Base-by-base conservation (phyloP, 345 rosid species). In the Eucalyptus tenuipes region DNA sequence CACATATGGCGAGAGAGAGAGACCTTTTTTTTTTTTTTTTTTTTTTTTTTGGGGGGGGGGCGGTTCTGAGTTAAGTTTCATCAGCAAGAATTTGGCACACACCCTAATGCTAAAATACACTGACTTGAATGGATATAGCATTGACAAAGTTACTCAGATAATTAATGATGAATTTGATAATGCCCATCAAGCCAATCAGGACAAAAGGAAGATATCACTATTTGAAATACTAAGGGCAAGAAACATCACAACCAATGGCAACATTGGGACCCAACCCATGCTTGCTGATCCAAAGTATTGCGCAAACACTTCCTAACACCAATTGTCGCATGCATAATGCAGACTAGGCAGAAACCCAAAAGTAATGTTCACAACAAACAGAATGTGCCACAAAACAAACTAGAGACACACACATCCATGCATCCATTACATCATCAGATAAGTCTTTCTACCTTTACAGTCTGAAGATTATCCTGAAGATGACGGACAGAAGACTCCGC, bases 371-470 rank as follows among this genome's bases (percentile, higher is more conserved):
- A n/a, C 45, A 37, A 10, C 81, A 37, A 71, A 71, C 80, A 71
- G 27, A 71, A 75, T 40, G 47, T 40, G 25, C 24, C 84, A 86
- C 48, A 15, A 25, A 25, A 37, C 45, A 85, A 86, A 89, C 18
- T 53, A 88, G 64, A 59, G 85, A 14, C 80, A 68, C n/a, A 59
- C 31, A 48, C 15, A 20, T 40, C 29, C 47, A 33, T 68, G 52
- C 17, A 66, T 68, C 49, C 8, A 66, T 52, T 37, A 47, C 12
- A n/a, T 50, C 48, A 44, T 49, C 29, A 75, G 84, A 75, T 75
- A 88, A 59, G 25, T 50, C 87, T 87, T 68, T 90, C 27, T 91
- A 97, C 99, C 97, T 96, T 97, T 52, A 93, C 86, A 44, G 71
- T 88, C 81, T 90, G 93, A 45, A 93, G 90, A 64, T 85, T 89